Evolutionary conservation across 208 protist genomes (phyloP), one percentile per base, ranked within the genome.

Genomic region (Acanthamoeba castellanii): DNA sequence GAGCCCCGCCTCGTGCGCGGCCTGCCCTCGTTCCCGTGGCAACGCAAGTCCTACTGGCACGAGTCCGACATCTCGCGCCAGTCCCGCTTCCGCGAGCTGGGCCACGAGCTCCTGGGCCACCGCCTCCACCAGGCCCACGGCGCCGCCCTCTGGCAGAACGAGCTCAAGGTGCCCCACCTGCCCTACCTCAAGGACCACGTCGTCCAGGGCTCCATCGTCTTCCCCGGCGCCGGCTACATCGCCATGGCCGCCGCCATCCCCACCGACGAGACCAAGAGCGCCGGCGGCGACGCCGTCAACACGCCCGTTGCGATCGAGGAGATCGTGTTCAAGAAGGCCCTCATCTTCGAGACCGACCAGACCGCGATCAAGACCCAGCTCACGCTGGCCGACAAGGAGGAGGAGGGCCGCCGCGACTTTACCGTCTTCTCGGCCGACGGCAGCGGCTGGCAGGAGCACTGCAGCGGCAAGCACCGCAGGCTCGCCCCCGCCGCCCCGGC

Each of bases 181-280:
- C 50, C 81, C 55, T 88, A 88, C n/a, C 81, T 88, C 25, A 64
- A 57, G 55, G 81, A 89, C 55, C 81, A 89, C 25, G 47, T 57
- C 55, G 45, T 89, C 45, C 81, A 89, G 55, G 81, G 81, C 34
- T 89, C 81, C 30, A 42, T 89, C 52, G 42, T 11, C 42, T 89
- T 89, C 81, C 81, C 81, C 55, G 81, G 81, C 55, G 81, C 81
- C 55, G 81, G 81, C 81, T 89, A 11, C 42, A 89, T 89, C 47
- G 81, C 81, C n/a, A 89, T 89, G 81, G 81, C 81, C 47, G 55
- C 55, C 30, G 81, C 81, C 81, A 52, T 89, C 30, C 70, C 70
- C 14, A 45, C 52, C 81, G 32, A 52, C 45, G 81, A 47, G 2
- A 47, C 42, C 7, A 47, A 47, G 42, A 47, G 42, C 37, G 37